Evolutionary conservation across 2,329 filamentous ascomycete genomes (phyloP).

Genomic region (Neofusicoccum parvum): DNA sequence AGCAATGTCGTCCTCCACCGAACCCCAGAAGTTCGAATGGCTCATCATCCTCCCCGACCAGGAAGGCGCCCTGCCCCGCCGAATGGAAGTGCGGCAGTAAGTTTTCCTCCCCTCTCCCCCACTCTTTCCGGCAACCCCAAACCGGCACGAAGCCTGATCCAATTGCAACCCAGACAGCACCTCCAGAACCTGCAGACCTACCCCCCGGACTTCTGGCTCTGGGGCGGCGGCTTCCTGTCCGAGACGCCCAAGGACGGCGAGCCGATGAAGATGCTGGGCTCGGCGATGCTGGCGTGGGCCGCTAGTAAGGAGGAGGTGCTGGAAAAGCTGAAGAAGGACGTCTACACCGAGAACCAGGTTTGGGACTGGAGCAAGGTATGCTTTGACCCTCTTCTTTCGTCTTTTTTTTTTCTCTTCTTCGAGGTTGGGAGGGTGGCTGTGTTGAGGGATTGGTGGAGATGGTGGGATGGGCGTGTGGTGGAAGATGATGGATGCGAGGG

Average conservation of each 20-base stretch:
- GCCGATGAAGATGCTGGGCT: slow-evolving; percentile 72
- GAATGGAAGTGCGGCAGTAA: slow-evolving; percentile 45
- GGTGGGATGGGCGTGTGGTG: no score
- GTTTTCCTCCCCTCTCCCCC: background rate
- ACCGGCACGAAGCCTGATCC: no score
- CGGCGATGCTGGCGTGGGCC: slow-evolving; percentile 68
- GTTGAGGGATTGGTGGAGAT: background rate
- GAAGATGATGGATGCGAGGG: no score
- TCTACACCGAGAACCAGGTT: slow-evolving; percentile 71
- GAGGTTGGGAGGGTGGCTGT: background rate
- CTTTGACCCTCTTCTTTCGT: slow-evolving; percentile 15
- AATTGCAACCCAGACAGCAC: slow-evolving; percentile 47
- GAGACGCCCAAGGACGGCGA: slow-evolving; percentile 66
- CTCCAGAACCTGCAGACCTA: slow-evolving; percentile 57
- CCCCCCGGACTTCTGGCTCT: slow-evolving; percentile 61
- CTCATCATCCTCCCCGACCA: slow-evolving; percentile 53
- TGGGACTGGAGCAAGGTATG: slow-evolving; percentile 66
- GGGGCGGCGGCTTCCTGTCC: slow-evolving; percentile 70
- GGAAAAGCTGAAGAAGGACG: slow-evolving; percentile 67
- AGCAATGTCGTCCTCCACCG: slow-evolving; percentile 21
- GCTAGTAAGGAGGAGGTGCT: slow-evolving; percentile 70
- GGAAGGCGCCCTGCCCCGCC: slow-evolving; percentile 42
- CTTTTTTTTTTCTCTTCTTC: background rate
- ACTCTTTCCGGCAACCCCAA: background rate
- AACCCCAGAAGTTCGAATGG: slow-evolving; percentile 50